These are phyloP conservation scores for Vanrija sp. DNA, from an alignment of 1,284 basidiomycete species.

Conservation along the genomic window DNA sequence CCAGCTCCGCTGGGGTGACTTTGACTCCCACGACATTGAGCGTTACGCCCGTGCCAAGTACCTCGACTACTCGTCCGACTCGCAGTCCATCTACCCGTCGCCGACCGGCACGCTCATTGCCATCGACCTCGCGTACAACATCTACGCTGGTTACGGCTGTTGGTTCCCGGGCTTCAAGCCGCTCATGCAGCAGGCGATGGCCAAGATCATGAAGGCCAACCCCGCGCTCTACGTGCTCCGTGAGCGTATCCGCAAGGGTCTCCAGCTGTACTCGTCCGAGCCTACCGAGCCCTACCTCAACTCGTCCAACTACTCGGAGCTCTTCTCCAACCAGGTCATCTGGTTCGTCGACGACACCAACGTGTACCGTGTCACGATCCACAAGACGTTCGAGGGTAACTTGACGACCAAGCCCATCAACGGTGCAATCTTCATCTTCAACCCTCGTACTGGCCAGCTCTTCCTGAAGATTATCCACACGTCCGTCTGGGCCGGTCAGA, in stretches of 20 bases:
- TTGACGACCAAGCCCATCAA: slow-evolving; percentile 99
- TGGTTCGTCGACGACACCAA: slow-evolving; percentile 99
- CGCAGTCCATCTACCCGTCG: slow-evolving; percentile 96
- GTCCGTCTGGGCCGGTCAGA: slow-evolving; percentile 99
- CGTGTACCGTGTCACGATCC: slow-evolving; percentile 98
- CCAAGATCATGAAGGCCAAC: slow-evolving; percentile 81
- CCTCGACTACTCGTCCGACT: slow-evolving; percentile 75
- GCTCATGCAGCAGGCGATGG: slow-evolving; percentile 97
- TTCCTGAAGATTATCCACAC: slow-evolving; percentile 99
- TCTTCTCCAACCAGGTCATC: slow-evolving; percentile 99
- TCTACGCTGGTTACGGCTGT: slow-evolving; percentile 98
- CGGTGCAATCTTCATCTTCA: slow-evolving; percentile 99
- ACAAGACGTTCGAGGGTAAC: slow-evolving; percentile 99
- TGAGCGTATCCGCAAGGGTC: slow-evolving; percentile 96
- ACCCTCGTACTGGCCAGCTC: slow-evolving; percentile 94
- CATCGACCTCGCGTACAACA: slow-evolving; percentile 93
- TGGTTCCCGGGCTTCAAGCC: slow-evolving; percentile 99
- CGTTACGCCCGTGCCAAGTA: slow-evolving; percentile 97
- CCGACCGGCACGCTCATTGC: slow-evolving; percentile 98
- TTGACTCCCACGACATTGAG: slow-evolving; percentile 97
- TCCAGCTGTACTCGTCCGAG: slow-evolving; percentile 98
- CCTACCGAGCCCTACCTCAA: slow-evolving; percentile 99
- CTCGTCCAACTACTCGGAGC: slow-evolving; percentile 81
- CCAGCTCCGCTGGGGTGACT: slow-evolving; percentile 97
- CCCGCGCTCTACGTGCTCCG: slow-evolving; percentile 97